Percentiles rank a stretch among this genome's conserved stretches.
phyloP scores from a whole-genome alignment of 306 rosid genomes.

The Lathyrus oleraceus region DNA sequence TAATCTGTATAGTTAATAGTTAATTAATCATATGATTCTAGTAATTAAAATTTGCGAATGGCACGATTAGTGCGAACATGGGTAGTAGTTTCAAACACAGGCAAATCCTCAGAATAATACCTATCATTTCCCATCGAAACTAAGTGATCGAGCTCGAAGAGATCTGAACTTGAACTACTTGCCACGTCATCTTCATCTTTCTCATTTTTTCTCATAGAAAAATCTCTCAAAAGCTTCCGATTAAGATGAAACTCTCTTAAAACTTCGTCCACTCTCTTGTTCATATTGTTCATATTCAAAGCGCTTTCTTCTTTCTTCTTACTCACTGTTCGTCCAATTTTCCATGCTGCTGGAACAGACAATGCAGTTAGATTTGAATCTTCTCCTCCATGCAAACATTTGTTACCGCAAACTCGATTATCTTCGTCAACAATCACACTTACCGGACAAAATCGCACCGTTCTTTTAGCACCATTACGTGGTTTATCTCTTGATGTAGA shows the following conservation, averaged over 20 bases:
- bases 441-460: slow-evolving; percentile 78
- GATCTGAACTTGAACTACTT: slow-evolving; percentile 92
- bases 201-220: background rate
- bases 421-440: slow-evolving; percentile 78
- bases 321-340: slow-evolving; percentile 50
- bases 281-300: slow-evolving; percentile 44
- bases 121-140: slow-evolving; percentile 44
- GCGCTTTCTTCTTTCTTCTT: slow-evolving; percentile 37
- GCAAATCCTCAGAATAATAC: slow-evolving; percentile 69
- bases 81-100: slow-evolving; percentile 78
- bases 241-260: slow-evolving; percentile 56
- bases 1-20: slow-evolving; percentile 3
- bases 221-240: slow-evolving; percentile 40
- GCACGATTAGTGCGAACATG: slow-evolving; percentile 61
- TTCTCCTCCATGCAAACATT: slow-evolving; percentile 44
- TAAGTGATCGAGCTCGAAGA: slow-evolving; percentile 89
- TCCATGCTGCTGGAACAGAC: slow-evolving; percentile 62
- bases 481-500: slow-evolving; percentile 53
- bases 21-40: background rate
- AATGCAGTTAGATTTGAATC: slow-evolving; percentile 30
- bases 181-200: slow-evolving; percentile 56
- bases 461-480: slow-evolving; percentile 57
- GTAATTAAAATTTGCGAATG: slow-evolving; percentile 37
- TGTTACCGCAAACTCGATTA: slow-evolving; percentile 61
- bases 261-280: slow-evolving; percentile 42